Evolutionary conservation across 2,329 filamentous ascomycete genomes (phyloP).

Genomic region (Sporothrix phasma): DNA sequence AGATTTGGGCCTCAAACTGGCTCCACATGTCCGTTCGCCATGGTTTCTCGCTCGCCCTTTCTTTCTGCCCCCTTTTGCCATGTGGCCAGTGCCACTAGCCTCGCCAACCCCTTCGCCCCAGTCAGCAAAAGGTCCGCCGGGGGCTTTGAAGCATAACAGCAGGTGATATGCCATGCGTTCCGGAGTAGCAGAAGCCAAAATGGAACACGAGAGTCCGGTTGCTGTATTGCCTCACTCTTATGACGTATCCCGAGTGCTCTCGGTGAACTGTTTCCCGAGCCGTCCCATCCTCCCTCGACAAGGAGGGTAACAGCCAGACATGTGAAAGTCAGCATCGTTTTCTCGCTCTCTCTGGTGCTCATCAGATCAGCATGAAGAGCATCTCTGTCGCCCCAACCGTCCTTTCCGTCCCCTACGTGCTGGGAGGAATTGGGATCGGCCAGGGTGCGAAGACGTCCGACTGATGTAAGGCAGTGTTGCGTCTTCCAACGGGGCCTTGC

Average conservation of each 20-base stretch:
- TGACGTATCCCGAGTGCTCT: too few species aligned
- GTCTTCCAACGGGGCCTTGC: background rate
- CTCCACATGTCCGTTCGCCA: background rate
- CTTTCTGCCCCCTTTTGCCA: background rate
- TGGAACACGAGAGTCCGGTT: background rate
- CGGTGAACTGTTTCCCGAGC: background rate
- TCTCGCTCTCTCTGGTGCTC: too few species aligned
- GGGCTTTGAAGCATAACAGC: too few species aligned
- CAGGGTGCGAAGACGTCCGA: background rate
- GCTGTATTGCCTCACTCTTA: background rate
- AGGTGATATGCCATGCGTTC: too few species aligned
- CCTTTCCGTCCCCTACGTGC: too few species aligned
- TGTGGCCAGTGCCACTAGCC: constrained; percentile 5
- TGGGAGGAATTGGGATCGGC: background rate
- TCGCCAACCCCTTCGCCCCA: too few species aligned
- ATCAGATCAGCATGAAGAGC: too few species aligned
- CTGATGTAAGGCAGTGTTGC: background rate
- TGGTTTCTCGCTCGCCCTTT: background rate
- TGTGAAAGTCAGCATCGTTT: too few species aligned
- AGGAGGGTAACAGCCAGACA: background rate
- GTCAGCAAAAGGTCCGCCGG: background rate
- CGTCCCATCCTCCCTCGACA: background rate
- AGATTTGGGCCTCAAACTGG: background rate
- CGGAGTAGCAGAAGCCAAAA: too few species aligned
- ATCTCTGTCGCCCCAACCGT: too few species aligned